Base-by-base conservation (phyloP, 805 yeast species). In the Hanseniaspora lindneri region DNA sequence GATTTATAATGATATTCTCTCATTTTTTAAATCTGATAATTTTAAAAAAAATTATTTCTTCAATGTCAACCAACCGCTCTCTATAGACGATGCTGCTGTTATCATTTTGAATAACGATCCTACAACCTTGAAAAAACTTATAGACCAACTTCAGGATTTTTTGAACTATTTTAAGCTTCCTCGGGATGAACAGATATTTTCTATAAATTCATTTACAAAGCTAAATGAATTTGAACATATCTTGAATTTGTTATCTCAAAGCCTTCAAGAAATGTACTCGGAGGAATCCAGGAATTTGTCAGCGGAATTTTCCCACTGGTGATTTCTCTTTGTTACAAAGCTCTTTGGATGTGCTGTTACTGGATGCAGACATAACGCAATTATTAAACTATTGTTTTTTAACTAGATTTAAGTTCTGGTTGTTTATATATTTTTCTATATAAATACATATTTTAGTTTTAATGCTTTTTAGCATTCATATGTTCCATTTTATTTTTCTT, bases 81-180 rank as follows among this genome's bases (percentile, higher is more conserved):
- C n/a, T n/a, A 7, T 17, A 9, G 11, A 36, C 6, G 28, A 23
- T 20, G 7, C 4, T 20, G n/a, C 6, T 11, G 28, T 36, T 36
- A 19, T 4, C 6, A 4, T 21, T 36, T 33, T 33, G 14, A 33
- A 10, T 33, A 14, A 7, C 16, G 37, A 33, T 33, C 21, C 20
- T 16, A 33, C 7, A 17, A 13, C 8, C 7, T 17, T 33, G 5
- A 33, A 36, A 21, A 36, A 23, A 11, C n/a, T 36, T 7, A 36
- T 36, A 7, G 7, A 27, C 5, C 16, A 21, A 36, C 16, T 21
- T 20, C 40, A 36, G 13, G 49, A 44, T 14, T 23, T 44, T 11
- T 16, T 30, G 6, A 39, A 32, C 20, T 46, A 46, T 28, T 39
- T 33, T 8, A 46, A 32, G n/a, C 27, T 46, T 10, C 49, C 49